Evolutionary conservation across 345 rosid genomes (phyloP), one percentile per base, ranked within the genome.

Genomic region (Laguncularia racemosa): DNA sequence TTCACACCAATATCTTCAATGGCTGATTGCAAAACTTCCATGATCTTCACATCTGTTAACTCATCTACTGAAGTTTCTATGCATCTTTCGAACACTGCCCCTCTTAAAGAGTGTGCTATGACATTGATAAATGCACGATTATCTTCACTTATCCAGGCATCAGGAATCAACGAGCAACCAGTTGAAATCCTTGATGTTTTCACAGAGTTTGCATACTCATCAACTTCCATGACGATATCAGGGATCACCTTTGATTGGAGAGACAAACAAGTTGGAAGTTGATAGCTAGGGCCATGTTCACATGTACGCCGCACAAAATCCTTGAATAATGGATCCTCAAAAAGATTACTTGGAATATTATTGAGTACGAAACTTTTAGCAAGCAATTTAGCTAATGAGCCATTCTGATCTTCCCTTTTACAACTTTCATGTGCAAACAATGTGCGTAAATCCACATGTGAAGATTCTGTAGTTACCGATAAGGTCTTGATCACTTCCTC

Each of bases 121-220:
- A 55, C 43, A 38, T 40, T 55, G 19, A 40, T 15, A 38, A 6
- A 13, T 18, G 12, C 23, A 15, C 38, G 5, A 18, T 47, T 46
- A 40, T 15, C 20, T 40, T 14, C 47, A 12, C 20, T 55, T 40
- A 16, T 0, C 20, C 46, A 62, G 26, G 15, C 18, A 6, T 16
- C 3, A 20, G 20, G 1, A 20, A 28, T 55, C 58, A 48, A 46
- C 4, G 14, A 11, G 14, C 46, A 14, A 1, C 23, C 19, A 15
- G 12, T 50, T 51, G 14, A 15, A 15, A 15, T 48, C 57, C 64
- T 50, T 28, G 64, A 20, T 50, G 16, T 33, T 45, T 51, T 60
- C 26, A 52, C 64, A 50, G 14, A 18, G 13, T 11, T 52, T 18
- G 40, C 48, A 49, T 51, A 60, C 28, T 28, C 19, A 1, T 18